Evolutionary conservation across 1,139 yeast genomes (phyloP), one percentile per base, ranked within the genome.

Genomic region (Protomyces inundatus): DNA sequence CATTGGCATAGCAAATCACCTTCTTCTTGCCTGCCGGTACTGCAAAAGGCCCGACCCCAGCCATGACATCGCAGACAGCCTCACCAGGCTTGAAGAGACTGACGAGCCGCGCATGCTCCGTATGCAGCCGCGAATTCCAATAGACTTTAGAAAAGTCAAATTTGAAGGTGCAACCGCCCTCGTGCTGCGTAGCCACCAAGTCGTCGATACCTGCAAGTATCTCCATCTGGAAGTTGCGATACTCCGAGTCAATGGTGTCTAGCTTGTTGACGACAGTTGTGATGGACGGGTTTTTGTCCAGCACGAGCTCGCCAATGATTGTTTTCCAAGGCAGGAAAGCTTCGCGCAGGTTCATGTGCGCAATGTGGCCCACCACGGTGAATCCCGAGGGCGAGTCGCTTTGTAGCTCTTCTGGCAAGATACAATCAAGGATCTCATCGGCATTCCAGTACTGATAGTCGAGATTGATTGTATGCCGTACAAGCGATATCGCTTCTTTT

Each of bases 1-100:
- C 99, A 73, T 91, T 95, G 16, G 98, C 97, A 70, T 91, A 78
- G 0, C 89, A 96, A 64, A 91, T 75, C 3, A 85, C 88, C 23
- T 82, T 81, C 67, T 87, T 89, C 74, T 88, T 90, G 16, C 91
- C 98, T 0, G 97, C 97, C 0, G 99, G 99, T 0, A 93, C 84
- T 1, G 96, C 95, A 78, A 95, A 95, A 2, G 99, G 99, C 0
- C 99, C 99, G 1, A 95, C 98, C 45, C 99, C 99, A 0, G 97
- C 98, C 82, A 95, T 89, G 0, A 90, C 98, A 77, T 95, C 99
- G 69, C 90, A 90, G 0, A 95, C 89, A 1, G 89, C 88, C 66
- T 87, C 88, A 9, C 85, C 81, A 1, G 81, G 78, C 67, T 81
- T 72, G 72, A 95, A 91, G 42, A 76, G 71, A 2, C 76, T 72